Base-by-base conservation (phyloP, 495 filamentous ascomycete genomes). In the Articulospora tetracladia region DNA sequence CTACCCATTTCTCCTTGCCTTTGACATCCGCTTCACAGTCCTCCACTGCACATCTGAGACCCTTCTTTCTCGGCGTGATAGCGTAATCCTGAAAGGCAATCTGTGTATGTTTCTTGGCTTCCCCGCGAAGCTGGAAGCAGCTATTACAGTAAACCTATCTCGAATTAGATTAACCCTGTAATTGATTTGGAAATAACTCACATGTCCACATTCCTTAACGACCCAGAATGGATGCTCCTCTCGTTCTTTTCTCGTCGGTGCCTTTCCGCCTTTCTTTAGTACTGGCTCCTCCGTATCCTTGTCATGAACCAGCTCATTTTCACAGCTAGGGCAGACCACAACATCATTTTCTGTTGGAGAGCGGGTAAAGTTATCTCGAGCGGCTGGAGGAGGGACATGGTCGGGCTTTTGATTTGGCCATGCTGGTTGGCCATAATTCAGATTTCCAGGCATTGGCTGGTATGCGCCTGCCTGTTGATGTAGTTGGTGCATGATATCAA, bases 151-250 rank as follows among this genome's bases (percentile, higher is more conserved):
- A 91, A 3, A 88, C 86, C 87, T 90, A 59, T 47, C 24, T 34
- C 55, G 7, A 19, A 59, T 58, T 55, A 66, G 28, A 22, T 36
- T 27, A 27, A 39, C 22, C 19, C 25, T 48, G 12, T 30, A 51
- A 48, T 17, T 52, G 36, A 11, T 27, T 34, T 23, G 22, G 28
- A 19, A n/a, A 24, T 13, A 61, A 77, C 88, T 61, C 77, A 92
- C 89, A 78, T 93, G 89, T 56, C 89, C 90, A 71, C 89, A 93
- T 58, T 74, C 72, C 63, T 85, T 90, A 1, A 85, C 77, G 19
- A 90, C 78, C 88, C 89, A 92, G 30, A 91, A 85, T 59, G 89
- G 81, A 68, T 83, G 81, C 68, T 86, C 68, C 51, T 61, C 68
- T 22, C 65, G 59, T 10, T 70, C 68, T 27, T 66, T 68, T 44